These are phyloP conservation scores for Dioszegia hungarica DNA, from an alignment of 768 basidiomycete genomes.

Conservation along the genomic window DNA sequence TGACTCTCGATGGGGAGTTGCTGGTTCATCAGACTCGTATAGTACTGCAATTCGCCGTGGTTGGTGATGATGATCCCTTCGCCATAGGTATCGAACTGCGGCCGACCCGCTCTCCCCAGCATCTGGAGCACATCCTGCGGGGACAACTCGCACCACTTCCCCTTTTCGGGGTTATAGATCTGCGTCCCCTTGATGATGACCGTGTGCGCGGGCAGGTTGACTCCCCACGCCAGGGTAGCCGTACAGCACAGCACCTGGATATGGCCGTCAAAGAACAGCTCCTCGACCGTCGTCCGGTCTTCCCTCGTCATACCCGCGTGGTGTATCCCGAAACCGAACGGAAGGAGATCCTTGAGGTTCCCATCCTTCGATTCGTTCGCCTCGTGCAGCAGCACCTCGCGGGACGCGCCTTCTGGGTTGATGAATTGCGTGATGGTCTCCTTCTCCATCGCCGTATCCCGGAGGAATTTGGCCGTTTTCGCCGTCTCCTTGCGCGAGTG, in stretches of 20 bases:
- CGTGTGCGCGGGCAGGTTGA: constrained; percentile 93
- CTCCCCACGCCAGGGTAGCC: constrained; percentile 98
- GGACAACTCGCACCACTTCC: constrained; percentile 91
- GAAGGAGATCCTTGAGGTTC: constrained; percentile 79
- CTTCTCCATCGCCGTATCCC: constrained; percentile 93
- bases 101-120: constrained; percentile 95
- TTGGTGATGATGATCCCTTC: constrained; percentile 99
- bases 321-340: constrained; percentile 96
- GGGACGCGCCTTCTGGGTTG: constrained; percentile 81
- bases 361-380: constrained; percentile 74
- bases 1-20: constrained; percentile 97
- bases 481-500: constrained; percentile 98
- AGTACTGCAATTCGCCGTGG: constrained; percentile 94
- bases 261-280: constrained; percentile 84
- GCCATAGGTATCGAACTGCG: constrained; percentile 93
- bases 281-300: constrained; percentile 87
- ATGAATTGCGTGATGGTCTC: constrained; percentile 96
- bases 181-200: constrained; percentile 99
- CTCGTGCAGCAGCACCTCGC: constrained; percentile 83
- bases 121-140: constrained; percentile 96
- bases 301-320: constrained; percentile 94
- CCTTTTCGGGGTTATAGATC: constrained; percentile 98
- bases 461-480: constrained; percentile 89
- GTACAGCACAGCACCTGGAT: constrained; percentile 94
- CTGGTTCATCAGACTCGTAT: constrained; percentile 88